Evolutionary conservation across 2,329 filamentous ascomycete genomes (phyloP), one percentile per base, ranked within the genome.

Genomic region (Rhexocercosporidium sp.): DNA sequence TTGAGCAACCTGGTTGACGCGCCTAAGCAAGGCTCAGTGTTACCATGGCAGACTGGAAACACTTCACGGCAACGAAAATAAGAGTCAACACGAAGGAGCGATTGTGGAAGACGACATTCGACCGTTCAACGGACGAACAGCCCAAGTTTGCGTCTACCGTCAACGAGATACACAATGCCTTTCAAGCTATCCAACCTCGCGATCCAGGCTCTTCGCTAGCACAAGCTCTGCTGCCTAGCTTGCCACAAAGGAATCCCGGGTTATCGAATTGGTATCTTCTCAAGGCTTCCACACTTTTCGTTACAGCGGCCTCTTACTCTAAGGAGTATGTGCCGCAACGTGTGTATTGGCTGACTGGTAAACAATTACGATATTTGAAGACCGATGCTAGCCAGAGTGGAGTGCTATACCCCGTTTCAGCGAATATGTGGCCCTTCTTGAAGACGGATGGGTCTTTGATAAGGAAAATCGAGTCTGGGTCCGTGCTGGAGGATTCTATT

Each of bases 211-310:
- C 22, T 16, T 16, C 46, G 1, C 14, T 49, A 1, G 14, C 62
- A 59, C n/a, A 53, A 41, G 0, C 77, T 77, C 20, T 63, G 47
- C 22, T 77, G n/a, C 76, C 2, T 63, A 64, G 18, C 65, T 65
- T 16, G 54, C 65, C 53, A 22, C 44, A 63, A 12, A 22, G 25
- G 1, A 37, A 71, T 44, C 53, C 63, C 1, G 71, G 73, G 8
- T 57, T 70, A 16, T 71, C 77, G 25, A 27, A 69, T 0, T 86
- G 84, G 84, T 78, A 81, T 0, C 67, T 79, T 0, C 71, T 86
- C 6, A 81, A 79, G 56, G 83, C 83, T 1, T 84, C 82, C 0
- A 61, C 59, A 1, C 22, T 44, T 6, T 39, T 49, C 25, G 74
- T n/a, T n/a, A n/a, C n/a, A n/a, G n/a, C n/a, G n/a, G n/a, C 79